Percentiles rank a stretch among this genome's conserved stretches.
Evolutionary conservation across 1,284 basidiomycete species (phyloP).

Genomic region (Tremellales sp.): DNA sequence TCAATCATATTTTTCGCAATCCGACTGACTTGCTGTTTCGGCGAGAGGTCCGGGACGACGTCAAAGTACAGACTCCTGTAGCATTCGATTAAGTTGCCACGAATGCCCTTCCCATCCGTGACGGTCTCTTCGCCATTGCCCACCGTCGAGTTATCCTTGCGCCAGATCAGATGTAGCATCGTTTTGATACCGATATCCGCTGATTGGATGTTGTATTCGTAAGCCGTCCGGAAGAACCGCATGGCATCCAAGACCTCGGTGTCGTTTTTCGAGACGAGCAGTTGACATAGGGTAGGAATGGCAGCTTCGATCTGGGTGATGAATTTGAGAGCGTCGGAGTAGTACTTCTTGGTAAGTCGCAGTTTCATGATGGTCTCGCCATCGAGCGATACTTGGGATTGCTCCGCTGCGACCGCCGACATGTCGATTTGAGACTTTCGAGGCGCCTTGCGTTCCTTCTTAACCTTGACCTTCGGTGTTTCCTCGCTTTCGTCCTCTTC

Average conservation of each 20-base stretch:
- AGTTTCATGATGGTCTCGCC: conserved; percentile 58
- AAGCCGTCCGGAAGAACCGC: conserved; percentile 84
- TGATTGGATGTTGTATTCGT: conserved; percentile 75
- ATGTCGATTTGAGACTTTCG: conserved; percentile 63
- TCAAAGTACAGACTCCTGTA: conserved; percentile 90
- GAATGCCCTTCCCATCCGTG: conserved; percentile 83
- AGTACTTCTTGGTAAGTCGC: conserved; percentile 81
- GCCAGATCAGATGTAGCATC: conserved; percentile 98
- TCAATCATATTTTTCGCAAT: conserved; percentile 98
- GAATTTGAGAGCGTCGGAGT: conserved; percentile 79
- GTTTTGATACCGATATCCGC: conserved; percentile 79
- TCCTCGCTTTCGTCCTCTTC: conserved; percentile 12
- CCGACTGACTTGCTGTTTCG: conserved; percentile 83
- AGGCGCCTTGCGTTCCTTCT: conserved; percentile 27
- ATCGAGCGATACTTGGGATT: conserved; percentile 57
- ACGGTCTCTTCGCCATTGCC: conserved; percentile 6
- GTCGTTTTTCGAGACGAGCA: conserved; percentile 88
- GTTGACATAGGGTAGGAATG: conserved; percentile 67
- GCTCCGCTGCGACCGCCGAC: conserved; percentile 59
- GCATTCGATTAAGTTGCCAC: conserved; percentile 81
- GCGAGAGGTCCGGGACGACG: conserved; percentile 59
- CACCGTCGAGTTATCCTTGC: conserved; percentile 84
- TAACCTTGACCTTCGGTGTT: conserved; percentile 45
- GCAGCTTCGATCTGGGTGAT: conserved; percentile 76
- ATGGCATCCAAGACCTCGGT: conserved; percentile 92